Base-by-base conservation (phyloP, 495 filamentous ascomycete genomes). In the Annulohypoxylon bovei region DNA sequence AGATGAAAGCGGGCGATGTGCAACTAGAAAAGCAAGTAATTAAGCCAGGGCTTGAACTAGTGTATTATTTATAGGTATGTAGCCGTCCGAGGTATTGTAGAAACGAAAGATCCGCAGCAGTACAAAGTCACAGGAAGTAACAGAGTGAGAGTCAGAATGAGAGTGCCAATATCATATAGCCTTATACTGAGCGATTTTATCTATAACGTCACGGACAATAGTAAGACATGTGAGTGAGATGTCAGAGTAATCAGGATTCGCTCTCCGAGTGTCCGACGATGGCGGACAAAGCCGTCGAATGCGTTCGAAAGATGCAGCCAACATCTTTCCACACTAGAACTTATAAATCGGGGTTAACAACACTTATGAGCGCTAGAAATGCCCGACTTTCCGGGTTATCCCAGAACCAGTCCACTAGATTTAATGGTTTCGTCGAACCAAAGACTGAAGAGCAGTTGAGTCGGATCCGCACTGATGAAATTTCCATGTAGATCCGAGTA, bases 141-240 rank as follows among this genome's bases (percentile, higher is more conserved):
- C 22, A 53, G 33, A 11, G 16, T 18, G 22, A n/a, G n/a, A n/a
- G n/a, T n/a, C n/a, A n/a, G n/a, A n/a, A n/a, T n/a, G n/a, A n/a
- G 44, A 54, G 60, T n/a, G 23, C 14, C 7, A 18, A 16, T 22
- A 49, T 52, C 11, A 46, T 70, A 42, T 42, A 16, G 12, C 66
- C 62, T 62, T 71, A 71, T 66, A 71, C 50, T 71, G 68, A 66
- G 68, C 52, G 56, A 61, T 62, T 65, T 71, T 40, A 8, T 62
- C 50, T 49, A 32, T 67, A 32, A 67, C 68, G 68, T 71, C 63
- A 71, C 57, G 58, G 46, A 39, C 30, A 37, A 35, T 46, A 53
- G 68, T 50, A 59, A 71, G 63, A 66, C 57, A 18, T 47, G 18
- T 18, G 39, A 20, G 35, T 20, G n/a, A 14, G 5, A 5, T n/a